Percentiles rank a stretch among this genome's conserved stretches.
Conservation (phyloP, 2,329 filamentous ascomycete genomes). For the Chaetoscypha palmicola region DNA sequence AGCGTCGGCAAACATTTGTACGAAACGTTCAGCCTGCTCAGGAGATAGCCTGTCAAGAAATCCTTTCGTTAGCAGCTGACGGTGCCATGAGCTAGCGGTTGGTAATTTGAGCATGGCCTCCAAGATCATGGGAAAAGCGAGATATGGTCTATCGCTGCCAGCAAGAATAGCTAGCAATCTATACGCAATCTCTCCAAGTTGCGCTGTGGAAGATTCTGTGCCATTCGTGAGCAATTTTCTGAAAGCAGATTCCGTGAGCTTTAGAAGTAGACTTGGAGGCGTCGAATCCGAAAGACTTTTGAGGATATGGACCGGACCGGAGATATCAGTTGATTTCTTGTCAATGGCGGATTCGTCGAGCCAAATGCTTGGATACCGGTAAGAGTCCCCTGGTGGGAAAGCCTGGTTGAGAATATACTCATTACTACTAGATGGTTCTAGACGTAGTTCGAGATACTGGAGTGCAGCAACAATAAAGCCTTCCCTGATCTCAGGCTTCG, state of each 20-base stretch:
- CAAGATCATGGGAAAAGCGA: neutral
- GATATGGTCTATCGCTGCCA: neutral
- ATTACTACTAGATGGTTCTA: neutral
- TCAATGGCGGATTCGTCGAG: neutral
- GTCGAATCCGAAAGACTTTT: neutral
- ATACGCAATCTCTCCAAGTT: neutral
- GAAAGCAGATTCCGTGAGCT: neutral
- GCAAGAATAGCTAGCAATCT: neutral
- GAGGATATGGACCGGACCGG: neutral
- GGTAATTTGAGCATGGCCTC: neutral
- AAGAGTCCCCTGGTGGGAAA: neutral
- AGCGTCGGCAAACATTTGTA: neutral
- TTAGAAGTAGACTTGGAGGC: constrained; percentile 1
- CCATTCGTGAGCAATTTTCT: neutral
- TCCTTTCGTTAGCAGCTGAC: neutral
- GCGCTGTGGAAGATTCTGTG: neutral
- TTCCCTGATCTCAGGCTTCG: neutral
- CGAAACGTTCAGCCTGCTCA: neutral
- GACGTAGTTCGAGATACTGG: constrained; percentile 3
- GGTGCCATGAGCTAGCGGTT: neutral
- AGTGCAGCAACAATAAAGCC: neutral
- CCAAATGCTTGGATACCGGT: constrained; percentile 3
- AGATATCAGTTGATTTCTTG: neutral
- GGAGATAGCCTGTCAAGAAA: neutral
- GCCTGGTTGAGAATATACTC: neutral